Percentiles rank a stretch among this genome's conserved stretches.
These are phyloP conservation scores for Coffea humblotiana DNA, from an alignment of 305 asterid species.

Conservation along the genomic window DNA sequence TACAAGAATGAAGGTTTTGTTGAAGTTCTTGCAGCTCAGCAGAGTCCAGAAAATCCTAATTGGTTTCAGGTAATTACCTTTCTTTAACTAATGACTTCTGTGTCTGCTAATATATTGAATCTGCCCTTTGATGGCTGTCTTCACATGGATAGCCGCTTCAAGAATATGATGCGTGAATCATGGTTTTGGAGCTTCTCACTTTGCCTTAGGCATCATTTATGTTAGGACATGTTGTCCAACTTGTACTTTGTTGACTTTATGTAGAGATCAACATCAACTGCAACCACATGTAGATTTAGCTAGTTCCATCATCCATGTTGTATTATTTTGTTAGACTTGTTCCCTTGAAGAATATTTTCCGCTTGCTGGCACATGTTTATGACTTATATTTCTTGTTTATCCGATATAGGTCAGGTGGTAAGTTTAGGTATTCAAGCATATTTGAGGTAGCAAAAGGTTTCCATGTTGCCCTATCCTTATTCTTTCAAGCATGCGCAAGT, in stretches of 20 bases:
- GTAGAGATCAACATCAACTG: background rate
- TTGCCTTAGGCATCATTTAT: background rate
- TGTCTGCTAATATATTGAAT: background rate
- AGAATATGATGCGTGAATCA: background rate
- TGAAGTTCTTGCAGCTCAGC: conserved; percentile 98
- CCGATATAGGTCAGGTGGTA: background rate
- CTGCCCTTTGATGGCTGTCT: background rate
- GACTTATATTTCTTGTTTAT: background rate
- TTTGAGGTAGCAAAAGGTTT: background rate
- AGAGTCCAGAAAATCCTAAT: conserved; percentile 91
- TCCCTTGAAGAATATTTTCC: background rate
- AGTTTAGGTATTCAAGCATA: background rate
- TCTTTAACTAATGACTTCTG: background rate
- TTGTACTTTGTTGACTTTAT: background rate
- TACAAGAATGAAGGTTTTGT: conserved; percentile 88
- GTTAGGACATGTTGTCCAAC: background rate
- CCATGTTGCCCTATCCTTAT: background rate
- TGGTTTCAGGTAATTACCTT: conserved; percentile 75
- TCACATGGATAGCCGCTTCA: too few species aligned
- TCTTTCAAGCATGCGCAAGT: background rate
- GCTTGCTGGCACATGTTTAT: background rate
- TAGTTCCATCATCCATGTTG: background rate
- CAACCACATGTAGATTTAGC: background rate
- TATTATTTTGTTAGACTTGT: background rate
- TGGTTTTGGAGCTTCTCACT: background rate